A percentile compares a stretch with the other conserved stretches of the same genome.
Conservation (phyloP, 768 basidiomycete species). For the Boletus rubroflammeus region DNA sequence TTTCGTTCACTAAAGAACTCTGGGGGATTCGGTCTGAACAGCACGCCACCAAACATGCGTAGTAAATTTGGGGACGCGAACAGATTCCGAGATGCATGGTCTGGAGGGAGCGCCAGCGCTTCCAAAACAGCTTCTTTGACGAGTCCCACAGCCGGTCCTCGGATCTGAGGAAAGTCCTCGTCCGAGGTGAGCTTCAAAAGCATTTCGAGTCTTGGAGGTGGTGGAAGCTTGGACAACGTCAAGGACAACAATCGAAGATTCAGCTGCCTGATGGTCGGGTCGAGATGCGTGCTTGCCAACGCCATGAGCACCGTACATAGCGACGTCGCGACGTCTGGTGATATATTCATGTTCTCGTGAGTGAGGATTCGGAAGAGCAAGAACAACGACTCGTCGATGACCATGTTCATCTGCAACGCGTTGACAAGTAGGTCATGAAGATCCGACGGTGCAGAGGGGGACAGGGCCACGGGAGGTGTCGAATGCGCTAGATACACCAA, state of each 20-base stretch:
- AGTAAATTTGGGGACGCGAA: constrained; percentile 58
- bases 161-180: constrained; percentile 59
- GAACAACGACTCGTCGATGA: constrained; percentile 59
- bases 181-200: constrained; percentile 52
- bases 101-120: constrained; percentile 34
- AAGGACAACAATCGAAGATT: constrained; percentile 57
- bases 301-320: constrained; percentile 50
- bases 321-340: constrained; percentile 45
- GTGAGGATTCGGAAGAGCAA: constrained; percentile 40
- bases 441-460: constrained; percentile 14
- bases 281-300: constrained; percentile 60
- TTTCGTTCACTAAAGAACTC: constrained; percentile 42
- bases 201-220: constrained; percentile 49
- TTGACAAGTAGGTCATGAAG: constrained; percentile 43
- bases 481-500: constrained; percentile 26
- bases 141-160: constrained; percentile 63
- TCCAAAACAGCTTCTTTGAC: constrained; percentile 66
- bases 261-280: constrained; percentile 55
- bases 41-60: constrained; percentile 52
- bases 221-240: constrained; percentile 46
- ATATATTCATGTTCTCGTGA: constrained; percentile 20
- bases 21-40: constrained; percentile 56
- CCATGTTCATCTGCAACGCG: constrained; percentile 50
- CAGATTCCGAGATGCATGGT: constrained; percentile 29
- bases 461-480: constrained; percentile 12